Evolutionary conservation across 2,329 filamentous ascomycete genomes (phyloP), one percentile per base, ranked within the genome.

Genomic region (Aulographum hederae): DNA sequence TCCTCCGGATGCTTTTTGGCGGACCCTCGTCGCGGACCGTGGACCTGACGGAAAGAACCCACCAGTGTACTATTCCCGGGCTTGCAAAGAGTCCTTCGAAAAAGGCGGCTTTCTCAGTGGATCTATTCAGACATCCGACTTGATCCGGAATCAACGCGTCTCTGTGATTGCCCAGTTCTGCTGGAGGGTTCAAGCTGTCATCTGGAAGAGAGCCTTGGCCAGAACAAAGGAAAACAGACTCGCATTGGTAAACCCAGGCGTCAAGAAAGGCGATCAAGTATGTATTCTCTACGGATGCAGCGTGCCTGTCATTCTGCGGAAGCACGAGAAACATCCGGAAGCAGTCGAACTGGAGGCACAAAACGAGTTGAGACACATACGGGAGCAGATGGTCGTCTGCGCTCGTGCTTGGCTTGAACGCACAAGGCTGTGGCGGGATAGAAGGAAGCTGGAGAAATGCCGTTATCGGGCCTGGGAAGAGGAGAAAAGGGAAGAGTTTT

Each of bases 11-110:
- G 33, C 28, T 1, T 41, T 43, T 18, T 43, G 41, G 41, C 25
- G 39, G 4, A 43, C 41, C 2, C 32, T 43, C 1, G 39, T 43
- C 4, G 41, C 34, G 2, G 37, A 41, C 20, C 31, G 41, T 4
- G 41, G 37, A 3, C 33, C 6, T 6, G 12, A n/a, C 27, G 15
- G 27, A 6, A 28, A 16, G 27, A 28, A 28, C 14, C 21, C 21
- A 8, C 21, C 21, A 8, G 21, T 25, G 8, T 25, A 25, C 21
- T 25, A 25, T 25, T 25, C 21, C 8, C 21, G 21, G n/a, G 27
- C 27, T 16, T 31, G 28, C 15, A 20, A 25, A 17, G 28, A 26
- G 17, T 34, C 32, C 6, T 25, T 31, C 19, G 18, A 16, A 18
- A 30, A 34, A 25, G 32, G 32, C 10, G 23, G 23, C 10, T 26